phyloP scores from a whole-genome alignment of 371 early-diverging fungal species.

The Nematocida ausubeli region DNA sequence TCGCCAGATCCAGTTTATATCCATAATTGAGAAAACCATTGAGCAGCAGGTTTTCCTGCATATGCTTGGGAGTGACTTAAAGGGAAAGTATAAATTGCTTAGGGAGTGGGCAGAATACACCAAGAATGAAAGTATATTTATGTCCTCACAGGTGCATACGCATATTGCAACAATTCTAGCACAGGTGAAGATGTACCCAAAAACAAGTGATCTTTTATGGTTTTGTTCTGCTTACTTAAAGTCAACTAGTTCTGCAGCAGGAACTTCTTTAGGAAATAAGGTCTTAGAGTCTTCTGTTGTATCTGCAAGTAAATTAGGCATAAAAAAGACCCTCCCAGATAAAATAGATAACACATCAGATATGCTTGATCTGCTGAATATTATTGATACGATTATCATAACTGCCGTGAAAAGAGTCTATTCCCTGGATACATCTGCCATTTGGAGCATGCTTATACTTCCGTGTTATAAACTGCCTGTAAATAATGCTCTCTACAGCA shows the following conservation, averaged over 20 bases:
- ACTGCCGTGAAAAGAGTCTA: neutral
- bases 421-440: neutral
- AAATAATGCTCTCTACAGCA: neutral
- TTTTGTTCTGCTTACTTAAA: slow-evolving; percentile 17
- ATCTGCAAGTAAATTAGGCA: neutral
- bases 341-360: neutral
- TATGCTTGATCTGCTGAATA: slow-evolving; percentile 1
- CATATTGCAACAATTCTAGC: slow-evolving; percentile 3
- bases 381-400: neutral
- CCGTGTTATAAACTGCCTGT: slow-evolving; percentile 23
- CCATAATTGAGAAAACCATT: neutral
- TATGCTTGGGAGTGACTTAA: neutral
- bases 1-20: neutral
- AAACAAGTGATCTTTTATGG: slow-evolving; percentile 5
- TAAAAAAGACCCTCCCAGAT: neutral
- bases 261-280: neutral
- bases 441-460: slow-evolving; percentile 32
- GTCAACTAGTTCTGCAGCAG: neutral
- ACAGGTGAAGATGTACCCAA: slow-evolving; percentile 22
- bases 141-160: neutral
- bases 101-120: neutral
- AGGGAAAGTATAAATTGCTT: slow-evolving; percentile 6
- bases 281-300: slow-evolving; percentile 15
- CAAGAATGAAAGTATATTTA: neutral
- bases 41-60: slow-evolving; percentile 1